Base-by-base conservation (phyloP, 108 stramenopile species). In the Skeletonema grethae region DNA sequence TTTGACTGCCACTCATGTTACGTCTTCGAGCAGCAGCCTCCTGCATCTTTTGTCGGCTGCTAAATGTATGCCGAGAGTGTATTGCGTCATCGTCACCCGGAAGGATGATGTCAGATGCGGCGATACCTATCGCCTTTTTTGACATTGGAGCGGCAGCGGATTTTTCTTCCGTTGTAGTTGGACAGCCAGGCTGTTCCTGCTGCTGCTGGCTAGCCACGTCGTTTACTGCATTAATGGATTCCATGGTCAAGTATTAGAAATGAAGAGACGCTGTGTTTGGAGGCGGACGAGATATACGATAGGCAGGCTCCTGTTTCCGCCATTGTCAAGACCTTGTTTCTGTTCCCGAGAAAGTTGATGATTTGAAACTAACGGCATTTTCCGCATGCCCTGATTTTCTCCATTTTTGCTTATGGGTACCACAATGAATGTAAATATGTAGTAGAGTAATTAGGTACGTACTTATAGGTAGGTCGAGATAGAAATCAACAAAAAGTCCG, bases 31-130 rank as follows among this genome's bases (percentile, higher is more conserved):
- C 9, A 53, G 9, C 9, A 53, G 50, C 50, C 4, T 53, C 20
- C 22, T 20, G 18, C 22, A 53, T 20, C 22, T 53, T 53, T 53
- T 53, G 50, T 9, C 22, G 15, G 50, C 50, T 53, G 22, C 50
- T 53, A 53, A 53, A 53, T 53, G 50, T 53, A 53, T 53, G 50
- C 7, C 50, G 50, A 20, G 50, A 22, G 50, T 53, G 50, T 53
- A 53, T 22, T 0, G 22, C 22, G 22, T 22, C 50, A 22, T 22
- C 50, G 50, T 53, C 50, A 53, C 1, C 50, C 22, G 50, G 50
- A 53, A 22, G 50, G 22, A 53, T 53, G 22, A 53, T 53, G 4
- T 20, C 50, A 4, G 50, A 20, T 8, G 50, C 7, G 6, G 50
- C 7, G 6, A 7, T 48, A 13, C 0, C n/a, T n/a, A 53, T 53